Conservation (phyloP, 148 eudicot genomes). For the Vaccinium myrtillus region DNA sequence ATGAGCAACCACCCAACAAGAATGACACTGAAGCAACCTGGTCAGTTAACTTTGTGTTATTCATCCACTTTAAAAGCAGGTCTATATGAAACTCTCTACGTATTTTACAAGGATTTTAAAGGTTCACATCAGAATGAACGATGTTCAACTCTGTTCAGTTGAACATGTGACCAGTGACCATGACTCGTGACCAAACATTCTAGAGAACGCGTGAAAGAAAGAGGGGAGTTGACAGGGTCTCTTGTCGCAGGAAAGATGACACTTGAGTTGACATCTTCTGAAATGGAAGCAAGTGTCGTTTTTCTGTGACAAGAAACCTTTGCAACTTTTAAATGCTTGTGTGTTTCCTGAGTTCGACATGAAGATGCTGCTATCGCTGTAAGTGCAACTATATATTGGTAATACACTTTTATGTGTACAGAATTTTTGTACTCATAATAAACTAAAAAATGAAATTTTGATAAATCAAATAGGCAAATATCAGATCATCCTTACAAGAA, state of each 20-base stretch:
- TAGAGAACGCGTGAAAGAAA: not conserved
- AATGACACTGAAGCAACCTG: not conserved
- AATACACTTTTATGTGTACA: no score
- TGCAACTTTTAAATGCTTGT: not conserved
- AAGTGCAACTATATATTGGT: not conserved
- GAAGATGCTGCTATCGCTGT: not conserved
- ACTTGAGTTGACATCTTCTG: not conserved
- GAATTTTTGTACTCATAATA: no score
- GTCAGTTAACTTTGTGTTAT: not conserved
- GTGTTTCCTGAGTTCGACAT: not conserved
- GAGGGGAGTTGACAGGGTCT: not conserved
- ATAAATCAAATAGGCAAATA: not conserved
- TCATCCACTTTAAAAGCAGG: not conserved
- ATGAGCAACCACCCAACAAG: not conserved
- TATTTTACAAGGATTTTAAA: not conserved
- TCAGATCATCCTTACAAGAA: not conserved
- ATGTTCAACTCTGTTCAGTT: not conserved
- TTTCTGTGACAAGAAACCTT: not conserved
- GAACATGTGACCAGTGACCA: no score
- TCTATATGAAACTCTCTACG: not conserved
- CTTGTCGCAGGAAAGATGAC: constrained; percentile 28
- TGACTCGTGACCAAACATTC: not conserved
- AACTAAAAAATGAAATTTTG: not conserved
- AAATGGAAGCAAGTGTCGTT: not conserved
- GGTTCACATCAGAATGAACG: not conserved